phyloP scores from a whole-genome alignment of 108 stramenopile species.

The Nitzschia inconspicua region DNA sequence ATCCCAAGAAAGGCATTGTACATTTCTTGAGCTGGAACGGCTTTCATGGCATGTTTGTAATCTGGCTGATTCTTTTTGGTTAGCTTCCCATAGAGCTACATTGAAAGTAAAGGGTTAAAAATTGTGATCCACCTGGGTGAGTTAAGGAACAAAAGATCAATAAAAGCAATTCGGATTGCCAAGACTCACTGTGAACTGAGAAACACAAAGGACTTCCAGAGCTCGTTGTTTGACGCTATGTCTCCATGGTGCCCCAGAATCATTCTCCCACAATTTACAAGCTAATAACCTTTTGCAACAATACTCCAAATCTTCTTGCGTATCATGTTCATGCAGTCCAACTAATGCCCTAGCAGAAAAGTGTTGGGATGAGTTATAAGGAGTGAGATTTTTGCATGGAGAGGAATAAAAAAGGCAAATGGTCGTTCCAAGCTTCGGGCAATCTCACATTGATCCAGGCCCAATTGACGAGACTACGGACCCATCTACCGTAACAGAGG shows the following conservation, averaged over 20 bases:
- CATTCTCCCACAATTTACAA: constrained; percentile 82
- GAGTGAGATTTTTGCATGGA: neutral
- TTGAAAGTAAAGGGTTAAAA: no score
- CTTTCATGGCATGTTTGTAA: constrained; percentile 84
- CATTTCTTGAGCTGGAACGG: constrained; percentile 49
- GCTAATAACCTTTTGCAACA: constrained; percentile 68
- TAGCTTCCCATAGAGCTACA: constrained; percentile 81
- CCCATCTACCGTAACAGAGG: constrained; percentile 79
- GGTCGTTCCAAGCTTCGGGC: neutral
- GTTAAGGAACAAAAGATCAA: no score
- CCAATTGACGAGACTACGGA: constrained; percentile 70
- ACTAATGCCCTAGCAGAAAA: constrained; percentile 46
- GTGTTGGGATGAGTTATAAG: neutral
- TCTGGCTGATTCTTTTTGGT: constrained; percentile 85
- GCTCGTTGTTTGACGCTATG: constrained; percentile 71
- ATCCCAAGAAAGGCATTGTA: constrained; percentile 65
- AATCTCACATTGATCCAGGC: constrained; percentile 45
- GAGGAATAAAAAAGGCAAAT: neutral
- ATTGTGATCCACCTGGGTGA: no score
- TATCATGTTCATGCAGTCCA: constrained; percentile 76
- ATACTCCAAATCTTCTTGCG: constrained; percentile 57
- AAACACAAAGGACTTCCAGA: constrained; percentile 71
- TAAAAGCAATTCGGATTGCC: no score
- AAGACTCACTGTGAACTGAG: constrained; percentile 80
- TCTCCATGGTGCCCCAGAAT: constrained; percentile 61